Base-by-base conservation (phyloP, 2,329 filamentous ascomycete genomes). In the Fusarium chaquense region DNA sequence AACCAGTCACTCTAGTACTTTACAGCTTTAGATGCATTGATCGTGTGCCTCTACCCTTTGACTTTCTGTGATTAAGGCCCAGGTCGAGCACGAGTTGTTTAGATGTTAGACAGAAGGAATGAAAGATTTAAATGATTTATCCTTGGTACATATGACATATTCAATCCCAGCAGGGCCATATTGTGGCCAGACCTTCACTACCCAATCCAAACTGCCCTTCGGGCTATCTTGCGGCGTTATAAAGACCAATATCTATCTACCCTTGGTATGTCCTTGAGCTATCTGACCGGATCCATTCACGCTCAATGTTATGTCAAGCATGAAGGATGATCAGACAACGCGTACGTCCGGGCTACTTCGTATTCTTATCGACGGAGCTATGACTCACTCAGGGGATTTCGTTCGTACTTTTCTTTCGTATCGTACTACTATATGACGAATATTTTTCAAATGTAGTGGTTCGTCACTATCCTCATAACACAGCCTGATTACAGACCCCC, bases 371-470 rank as follows among this genome's bases (percentile, higher is more conserved):
- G 9, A 20, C 10, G 10, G 22, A 16, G 10, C n/a, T 20, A 16
- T 60, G 45, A 43, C 24, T 35, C 36, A 47, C 18, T 15, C 11
- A 28, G 1, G 8, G 13, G 2, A 6, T 15, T 22, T 24, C 20
- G 2, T 36, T n/a, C 3, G 9, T 35, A 26, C 22, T 18, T 7
- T 43, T 7, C 30, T 15, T 3, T 20, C 18, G 8, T 2, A 22
- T 8, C 16, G 18, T 45, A 22, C 15, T 16, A 8, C 7, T 8
- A 18, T 24, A 24, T n/a, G 7, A 3, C 8, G 41, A 43, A 6
- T 36, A 28, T 11, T 65, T 59, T 65, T 65, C 61, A 53, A 65
- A 53, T 15, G 11, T 6, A 40, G 26, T 43, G 52, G n/a, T 24
- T 40, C 38, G 20, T 50, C 6, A 41, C 33, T 46, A 24, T 32